phyloP scores from a whole-genome alignment of 176 grass and related monocot genomes.

The Bonia amplexicaulis region DNA sequence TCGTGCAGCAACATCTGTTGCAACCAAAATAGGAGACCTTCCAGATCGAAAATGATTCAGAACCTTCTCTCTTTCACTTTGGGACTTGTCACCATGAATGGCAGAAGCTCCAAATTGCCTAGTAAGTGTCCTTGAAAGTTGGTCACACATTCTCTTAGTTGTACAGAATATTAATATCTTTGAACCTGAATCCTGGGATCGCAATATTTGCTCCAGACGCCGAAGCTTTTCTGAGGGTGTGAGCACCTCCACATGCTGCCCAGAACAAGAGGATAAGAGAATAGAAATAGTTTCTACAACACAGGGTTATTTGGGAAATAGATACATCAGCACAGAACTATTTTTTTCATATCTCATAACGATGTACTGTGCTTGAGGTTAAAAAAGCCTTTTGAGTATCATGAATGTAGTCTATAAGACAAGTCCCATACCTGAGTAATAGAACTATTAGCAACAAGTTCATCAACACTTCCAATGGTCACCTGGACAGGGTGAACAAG shows the following conservation, averaged over 20 bases:
- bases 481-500: conserved; percentile 91
- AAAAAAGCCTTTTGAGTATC: conserved; percentile 6
- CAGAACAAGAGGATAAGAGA: background rate
- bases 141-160: conserved; percentile 97
- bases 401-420: background rate
- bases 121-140: conserved; percentile 62
- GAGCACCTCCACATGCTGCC: conserved; percentile 82
- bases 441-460: conserved; percentile 94
- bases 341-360: background rate
- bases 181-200: conserved; percentile 76
- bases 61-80: conserved; percentile 90
- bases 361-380: background rate
- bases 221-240: conserved; percentile 72
- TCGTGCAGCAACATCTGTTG: conserved; percentile 92
- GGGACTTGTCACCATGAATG: conserved; percentile 97
- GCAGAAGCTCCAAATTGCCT: conserved; percentile 79
- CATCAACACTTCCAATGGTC: conserved; percentile 88
- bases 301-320: background rate
- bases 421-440: conserved; percentile 75
- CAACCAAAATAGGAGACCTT: conserved; percentile 77
- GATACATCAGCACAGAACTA: background rate
- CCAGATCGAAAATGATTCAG: conserved; percentile 81
- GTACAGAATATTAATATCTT: conserved; percentile 97
- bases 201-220: conserved; percentile 84
- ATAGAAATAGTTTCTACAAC: conserved; percentile 2